Conservation (phyloP, 1,284 basidiomycete genomes). For the Ceratobasidium sp. region DNA sequence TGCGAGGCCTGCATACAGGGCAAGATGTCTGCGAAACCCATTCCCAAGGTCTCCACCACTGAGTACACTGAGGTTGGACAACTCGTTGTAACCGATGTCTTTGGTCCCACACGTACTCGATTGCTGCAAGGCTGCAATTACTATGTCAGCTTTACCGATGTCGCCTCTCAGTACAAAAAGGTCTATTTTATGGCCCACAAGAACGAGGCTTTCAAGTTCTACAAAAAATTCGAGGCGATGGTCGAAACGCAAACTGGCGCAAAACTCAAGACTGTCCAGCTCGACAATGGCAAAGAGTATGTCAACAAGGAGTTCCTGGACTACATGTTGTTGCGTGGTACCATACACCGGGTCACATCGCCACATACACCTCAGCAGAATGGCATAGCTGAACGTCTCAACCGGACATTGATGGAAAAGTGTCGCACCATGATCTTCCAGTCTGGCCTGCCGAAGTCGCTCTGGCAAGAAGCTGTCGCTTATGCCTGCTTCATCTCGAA, state of each 20-base stretch:
- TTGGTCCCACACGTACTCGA: neutral
- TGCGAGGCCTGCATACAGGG: neutral
- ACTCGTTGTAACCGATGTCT: conserved; percentile 4
- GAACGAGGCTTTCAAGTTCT: neutral
- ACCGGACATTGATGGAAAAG: conserved; percentile 43
- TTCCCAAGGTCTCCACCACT: conserved; percentile 42
- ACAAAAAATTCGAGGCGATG: neutral
- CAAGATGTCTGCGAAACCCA: neutral
- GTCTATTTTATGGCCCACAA: conserved; percentile 14
- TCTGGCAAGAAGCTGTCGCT: conserved; percentile 33
- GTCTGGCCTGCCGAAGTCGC: no score
- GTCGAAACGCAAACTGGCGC: neutral
- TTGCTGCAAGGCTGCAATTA: conserved; percentile 14
- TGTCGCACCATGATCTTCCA: neutral
- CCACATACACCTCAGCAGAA: conserved; percentile 49
- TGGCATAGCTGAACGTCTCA: conserved; percentile 49
- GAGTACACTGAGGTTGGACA: conserved; percentile 31
- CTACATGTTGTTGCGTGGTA: neutral
- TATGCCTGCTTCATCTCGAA: neutral
- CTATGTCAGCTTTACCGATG: conserved; percentile 9
- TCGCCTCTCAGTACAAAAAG: neutral
- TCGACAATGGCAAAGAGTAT: conserved; percentile 14
- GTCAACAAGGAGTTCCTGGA: neutral
- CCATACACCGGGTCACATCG: conserved; percentile 24
- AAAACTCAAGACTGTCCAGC: conserved; percentile 1